phyloP scores from a whole-genome alignment of 805 yeast species.

The Clavispora carvajalis region DNA sequence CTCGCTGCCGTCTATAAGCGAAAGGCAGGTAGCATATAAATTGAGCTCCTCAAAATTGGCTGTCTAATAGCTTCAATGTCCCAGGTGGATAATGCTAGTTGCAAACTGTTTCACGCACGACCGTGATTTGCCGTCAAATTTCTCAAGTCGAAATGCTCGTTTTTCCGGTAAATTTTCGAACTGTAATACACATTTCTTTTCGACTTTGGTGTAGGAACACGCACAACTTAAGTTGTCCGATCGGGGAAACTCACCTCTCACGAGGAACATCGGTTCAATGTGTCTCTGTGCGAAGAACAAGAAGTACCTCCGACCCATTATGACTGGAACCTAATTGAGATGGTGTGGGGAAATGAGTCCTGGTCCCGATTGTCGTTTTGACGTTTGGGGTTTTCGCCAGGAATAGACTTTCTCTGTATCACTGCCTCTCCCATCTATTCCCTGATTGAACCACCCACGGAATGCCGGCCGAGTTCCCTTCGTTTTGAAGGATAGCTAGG shows the following conservation, averaged over 20 bases:
- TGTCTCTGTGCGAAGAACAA: slow-evolving; percentile 43
- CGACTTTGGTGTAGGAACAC: slow-evolving; percentile 5
- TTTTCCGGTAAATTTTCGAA: background rate
- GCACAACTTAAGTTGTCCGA: slow-evolving; percentile 47
- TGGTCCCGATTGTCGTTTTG: background rate
- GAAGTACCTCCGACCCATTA: background rate
- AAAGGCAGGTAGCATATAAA: too few species aligned
- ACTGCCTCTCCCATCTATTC: background rate
- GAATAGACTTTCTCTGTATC: background rate
- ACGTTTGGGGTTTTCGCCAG: background rate
- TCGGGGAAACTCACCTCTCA: slow-evolving; percentile 23
- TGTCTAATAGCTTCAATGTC: too few species aligned
- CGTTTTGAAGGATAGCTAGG: background rate
- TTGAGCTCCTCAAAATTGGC: too few species aligned
- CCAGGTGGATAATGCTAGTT: too few species aligned
- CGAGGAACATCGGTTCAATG: slow-evolving; percentile 41
- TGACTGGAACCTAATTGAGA: background rate
- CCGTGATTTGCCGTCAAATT: too few species aligned
- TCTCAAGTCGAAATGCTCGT: background rate
- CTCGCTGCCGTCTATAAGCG: too few species aligned
- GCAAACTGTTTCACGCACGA: too few species aligned
- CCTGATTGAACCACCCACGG: background rate
- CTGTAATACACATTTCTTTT: background rate
- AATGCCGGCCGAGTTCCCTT: background rate
- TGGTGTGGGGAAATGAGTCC: background rate